These are phyloP conservation scores for Ganoderma lucidum DNA, from an alignment of 1,284 basidiomycete genomes.

Conservation along the genomic window DNA sequence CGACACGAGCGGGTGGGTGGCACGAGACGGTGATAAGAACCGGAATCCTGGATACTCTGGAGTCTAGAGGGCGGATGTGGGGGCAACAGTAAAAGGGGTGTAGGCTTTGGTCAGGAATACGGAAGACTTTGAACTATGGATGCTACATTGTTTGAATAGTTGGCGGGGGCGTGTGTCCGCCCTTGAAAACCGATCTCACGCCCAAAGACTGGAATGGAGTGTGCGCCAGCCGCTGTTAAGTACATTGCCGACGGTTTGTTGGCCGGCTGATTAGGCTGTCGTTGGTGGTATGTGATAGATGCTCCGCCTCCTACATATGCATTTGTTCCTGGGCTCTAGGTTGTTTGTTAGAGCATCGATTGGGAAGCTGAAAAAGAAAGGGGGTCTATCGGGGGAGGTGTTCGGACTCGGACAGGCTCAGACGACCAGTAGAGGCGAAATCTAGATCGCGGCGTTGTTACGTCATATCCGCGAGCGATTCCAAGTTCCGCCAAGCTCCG, in stretches of 20 bases:
- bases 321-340: background rate
- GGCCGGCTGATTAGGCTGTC: too few relatives aligned
- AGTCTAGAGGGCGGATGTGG: background rate
- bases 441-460: constrained; percentile 15
- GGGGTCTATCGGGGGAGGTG: background rate
- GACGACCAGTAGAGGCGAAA: constrained; percentile 3
- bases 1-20: constrained; percentile 12
- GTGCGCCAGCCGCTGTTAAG: too few relatives aligned
- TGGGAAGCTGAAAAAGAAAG: background rate
- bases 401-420: constrained; percentile 1
- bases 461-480: constrained; percentile 20
- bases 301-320: background rate
- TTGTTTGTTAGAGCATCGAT: background rate
- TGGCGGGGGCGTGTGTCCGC: constrained; percentile 6
- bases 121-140: background rate
- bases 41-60: background rate
- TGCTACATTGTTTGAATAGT: background rate
- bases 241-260: too few relatives aligned
- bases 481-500: constrained; percentile 26
- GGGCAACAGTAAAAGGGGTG: background rate
- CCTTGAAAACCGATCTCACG: background rate
- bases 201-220: background rate
- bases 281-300: background rate
- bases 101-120: background rate
- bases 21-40: constrained; percentile 30